Conservation (phyloP, 2,329 filamentous ascomycete genomes). For the Gnomoniopsis sp. region DNA sequence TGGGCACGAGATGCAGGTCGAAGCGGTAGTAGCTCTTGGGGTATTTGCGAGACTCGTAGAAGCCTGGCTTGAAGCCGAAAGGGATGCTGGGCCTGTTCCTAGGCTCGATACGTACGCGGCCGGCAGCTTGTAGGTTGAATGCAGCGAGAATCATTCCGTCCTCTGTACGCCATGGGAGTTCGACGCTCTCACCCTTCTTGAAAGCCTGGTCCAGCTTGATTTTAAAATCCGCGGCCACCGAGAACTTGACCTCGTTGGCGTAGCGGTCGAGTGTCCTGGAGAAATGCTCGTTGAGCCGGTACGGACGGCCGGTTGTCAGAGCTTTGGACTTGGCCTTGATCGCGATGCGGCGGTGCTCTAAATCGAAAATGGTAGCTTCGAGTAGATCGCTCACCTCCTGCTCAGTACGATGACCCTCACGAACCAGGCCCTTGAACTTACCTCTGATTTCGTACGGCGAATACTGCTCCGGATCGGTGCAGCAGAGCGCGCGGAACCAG, state of each 20-base stretch:
- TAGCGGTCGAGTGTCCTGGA: slow-evolving; percentile 53
- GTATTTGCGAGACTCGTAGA: slow-evolving; percentile 68
- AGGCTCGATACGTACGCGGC: slow-evolving; percentile 51
- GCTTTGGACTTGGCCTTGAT: slow-evolving; percentile 58
- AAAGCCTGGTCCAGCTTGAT: slow-evolving; percentile 55
- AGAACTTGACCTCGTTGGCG: slow-evolving; percentile 51
- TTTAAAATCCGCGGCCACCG: slow-evolving; percentile 60
- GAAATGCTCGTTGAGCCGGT: slow-evolving; percentile 59
- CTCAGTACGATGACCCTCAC: slow-evolving; percentile 24
- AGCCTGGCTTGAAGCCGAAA: slow-evolving; percentile 67
- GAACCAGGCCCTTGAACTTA: slow-evolving; percentile 50
- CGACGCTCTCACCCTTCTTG: slow-evolving; percentile 35
- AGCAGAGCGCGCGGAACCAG: slow-evolving; percentile 58
- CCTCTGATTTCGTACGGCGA: slow-evolving; percentile 43
- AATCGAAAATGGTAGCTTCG: slow-evolving; percentile 43
- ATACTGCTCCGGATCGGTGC: slow-evolving; percentile 48
- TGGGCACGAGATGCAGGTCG: slow-evolving; percentile 57
- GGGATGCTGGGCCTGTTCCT: slow-evolving; percentile 58
- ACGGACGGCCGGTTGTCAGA: slow-evolving; percentile 57
- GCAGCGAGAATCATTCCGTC: slow-evolving; percentile 67
- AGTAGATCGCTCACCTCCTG: slow-evolving; percentile 41
- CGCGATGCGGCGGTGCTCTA: slow-evolving; percentile 51
- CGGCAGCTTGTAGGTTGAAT: slow-evolving; percentile 60
- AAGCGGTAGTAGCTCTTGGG: slow-evolving; percentile 65
- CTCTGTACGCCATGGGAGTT: slow-evolving; percentile 53